Conservation (phyloP, 2,329 filamentous ascomycete species). For the Fusarium lateritium region DNA sequence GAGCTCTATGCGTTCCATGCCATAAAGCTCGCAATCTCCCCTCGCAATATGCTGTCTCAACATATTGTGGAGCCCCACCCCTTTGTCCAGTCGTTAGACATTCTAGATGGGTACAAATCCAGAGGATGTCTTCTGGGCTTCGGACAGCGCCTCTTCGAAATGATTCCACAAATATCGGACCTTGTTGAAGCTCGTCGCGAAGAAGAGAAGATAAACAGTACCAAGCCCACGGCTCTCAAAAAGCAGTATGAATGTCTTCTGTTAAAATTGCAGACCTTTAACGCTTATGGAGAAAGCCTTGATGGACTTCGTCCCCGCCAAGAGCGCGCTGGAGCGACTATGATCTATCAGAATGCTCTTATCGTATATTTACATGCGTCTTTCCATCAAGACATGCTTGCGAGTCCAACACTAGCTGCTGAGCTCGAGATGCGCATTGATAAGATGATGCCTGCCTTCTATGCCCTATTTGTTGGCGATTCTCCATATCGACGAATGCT, state of each 20-base stretch:
- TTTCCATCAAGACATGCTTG: background rate
- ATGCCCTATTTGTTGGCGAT: background rate
- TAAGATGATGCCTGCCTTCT: slow-evolving; percentile 1
- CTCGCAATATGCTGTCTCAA: background rate
- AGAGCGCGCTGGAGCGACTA: background rate
- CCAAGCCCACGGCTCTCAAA: rapidly evolving
- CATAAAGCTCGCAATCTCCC: slow-evolving; percentile 5
- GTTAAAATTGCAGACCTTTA: background rate
- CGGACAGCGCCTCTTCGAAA: slow-evolving; percentile 4
- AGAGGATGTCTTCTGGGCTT: slow-evolving; percentile 1
- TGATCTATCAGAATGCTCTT: slow-evolving; percentile 10
- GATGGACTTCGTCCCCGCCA: background rate
- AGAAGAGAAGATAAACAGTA: background rate
- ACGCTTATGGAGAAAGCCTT: background rate
- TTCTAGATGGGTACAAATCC: background rate
- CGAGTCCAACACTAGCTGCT: background rate
- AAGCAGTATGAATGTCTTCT: background rate
- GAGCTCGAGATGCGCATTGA: background rate
- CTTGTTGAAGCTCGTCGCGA: slow-evolving; percentile 6
- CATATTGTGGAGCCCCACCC: background rate
- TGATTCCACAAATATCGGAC: slow-evolving; percentile 10
- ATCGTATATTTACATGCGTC: slow-evolving; percentile 11
- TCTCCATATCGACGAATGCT: slow-evolving; percentile 16
- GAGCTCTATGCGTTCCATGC: slow-evolving; percentile 17
- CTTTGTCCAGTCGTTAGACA: background rate